Base-by-base conservation (phyloP, 2,329 filamentous ascomycete species). In the Metarhizium brunneum region DNA sequence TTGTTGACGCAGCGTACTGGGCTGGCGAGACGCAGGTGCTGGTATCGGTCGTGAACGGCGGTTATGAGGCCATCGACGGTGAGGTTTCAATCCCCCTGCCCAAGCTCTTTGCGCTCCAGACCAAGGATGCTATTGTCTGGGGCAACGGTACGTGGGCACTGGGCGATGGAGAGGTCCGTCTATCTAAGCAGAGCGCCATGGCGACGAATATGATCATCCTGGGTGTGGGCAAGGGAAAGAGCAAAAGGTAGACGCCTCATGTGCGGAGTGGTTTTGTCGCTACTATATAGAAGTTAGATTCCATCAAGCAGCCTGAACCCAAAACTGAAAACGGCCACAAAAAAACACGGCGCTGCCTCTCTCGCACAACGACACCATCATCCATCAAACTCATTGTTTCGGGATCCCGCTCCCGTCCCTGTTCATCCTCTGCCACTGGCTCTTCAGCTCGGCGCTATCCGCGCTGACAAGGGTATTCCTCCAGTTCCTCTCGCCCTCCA, bases 401-500 rank as follows among this genome's bases (percentile, higher is more conserved):
- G 50, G 40, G n/a, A 56, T 54, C 0, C 64, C 66, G 35, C 59
- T 54, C 45, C 59, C 61, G 52, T 65, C 60, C 35, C 65, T 62
- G 4, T 62, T 60, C 60, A 73, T 57, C 45, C 72, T 64, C 38
- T 63, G 58, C 53, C 66, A 68, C 58, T 73, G 69, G 30, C 65
- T 70, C 60, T 66, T 69, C 53, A 74, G 56, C 20, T 58, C 57
- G 6, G 65, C 63, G 32, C 57, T 62, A 52, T 71, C 61, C 0
- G 66, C 67, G 50, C 59, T 65, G 1, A 73, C 71, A 42, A 74
- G 62, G 2, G 68, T 60, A 25, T 67, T 69, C 20, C 64, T 60
- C 69, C 70, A 74, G 16, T 52, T 60, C 50, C 64, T 61, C 18
- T 61, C 61, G 6, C 59, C 63, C 16, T 62, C 58, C 20, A n/a